Conservation (phyloP, 768 basidiomycete genomes). For the Antrodiella citrinella region DNA sequence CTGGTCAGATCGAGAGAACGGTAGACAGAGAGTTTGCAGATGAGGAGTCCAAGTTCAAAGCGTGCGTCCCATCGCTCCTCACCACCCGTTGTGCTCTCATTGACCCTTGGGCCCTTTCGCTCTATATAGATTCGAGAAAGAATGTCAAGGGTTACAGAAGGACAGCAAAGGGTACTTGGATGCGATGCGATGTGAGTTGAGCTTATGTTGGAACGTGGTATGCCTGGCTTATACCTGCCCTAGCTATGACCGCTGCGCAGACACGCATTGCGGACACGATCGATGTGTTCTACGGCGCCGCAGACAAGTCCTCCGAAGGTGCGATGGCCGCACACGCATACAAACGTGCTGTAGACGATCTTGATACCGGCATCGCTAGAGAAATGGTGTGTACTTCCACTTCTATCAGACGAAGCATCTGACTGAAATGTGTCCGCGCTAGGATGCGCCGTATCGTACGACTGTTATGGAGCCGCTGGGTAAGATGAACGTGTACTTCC, state of each 20-base stretch:
- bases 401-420: too few species aligned
- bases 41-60: slow-evolving; percentile 85
- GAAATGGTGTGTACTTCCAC: slow-evolving; percentile 60
- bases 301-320: slow-evolving; percentile 78
- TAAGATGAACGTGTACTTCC: slow-evolving; percentile 95
- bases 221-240: too few species aligned
- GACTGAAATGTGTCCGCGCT: slow-evolving; percentile 1
- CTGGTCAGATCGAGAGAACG: slow-evolving; percentile 94
- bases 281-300: slow-evolving; percentile 83
- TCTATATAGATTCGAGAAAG: slow-evolving; percentile 86
- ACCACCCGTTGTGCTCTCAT: slow-evolving; percentile 1
- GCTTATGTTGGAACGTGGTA: too few species aligned
- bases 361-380: slow-evolving; percentile 76
- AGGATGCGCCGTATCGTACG: slow-evolving; percentile 93
- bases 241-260: slow-evolving; percentile 94
- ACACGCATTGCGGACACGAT: slow-evolving; percentile 89
- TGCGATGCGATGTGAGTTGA: slow-evolving; percentile 77
- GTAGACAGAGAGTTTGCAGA: slow-evolving; percentile 90
- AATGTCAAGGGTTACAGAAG: slow-evolving; percentile 87
- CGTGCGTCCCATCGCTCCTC: slow-evolving; percentile 42
- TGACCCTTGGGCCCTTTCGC: not conserved
- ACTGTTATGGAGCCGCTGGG: slow-evolving; percentile 94
- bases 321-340: slow-evolving; percentile 98
- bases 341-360: slow-evolving; percentile 88
- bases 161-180: slow-evolving; percentile 94